Percentiles rank a stretch among this genome's conserved stretches.
Evolutionary conservation across 257 asterid species (phyloP).

Genomic region (Mitragyna speciosa): DNA sequence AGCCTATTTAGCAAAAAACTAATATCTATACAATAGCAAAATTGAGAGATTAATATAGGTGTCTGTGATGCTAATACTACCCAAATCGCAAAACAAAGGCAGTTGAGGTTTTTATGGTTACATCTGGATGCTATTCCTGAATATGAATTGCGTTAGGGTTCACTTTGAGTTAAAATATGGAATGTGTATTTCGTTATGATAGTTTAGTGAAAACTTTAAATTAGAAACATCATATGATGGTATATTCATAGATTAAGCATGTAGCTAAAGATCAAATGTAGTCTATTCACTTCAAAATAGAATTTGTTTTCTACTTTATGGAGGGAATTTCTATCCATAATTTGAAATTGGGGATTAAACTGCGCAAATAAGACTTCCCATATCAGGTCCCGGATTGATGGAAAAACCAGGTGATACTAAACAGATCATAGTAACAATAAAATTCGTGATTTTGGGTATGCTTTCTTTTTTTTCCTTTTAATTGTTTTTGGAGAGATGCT

Average conservation of each 20-base stretch:
- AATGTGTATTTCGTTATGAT: conserved; percentile 24
- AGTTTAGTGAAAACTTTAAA: not conserved
- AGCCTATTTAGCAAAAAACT: no score
- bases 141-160: conserved; percentile 36
- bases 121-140: conserved; percentile 20
- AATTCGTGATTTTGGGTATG: not conserved
- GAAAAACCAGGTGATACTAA: not conserved
- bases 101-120: conserved; percentile 38
- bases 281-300: not conserved
- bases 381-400: conserved; percentile 2
- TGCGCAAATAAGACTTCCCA: conserved; percentile 3
- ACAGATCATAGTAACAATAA: not conserved
- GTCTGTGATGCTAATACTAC: no score
- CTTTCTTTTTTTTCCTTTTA: no score
- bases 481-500: no score
- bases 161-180: conserved; percentile 12
- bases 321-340: not conserved
- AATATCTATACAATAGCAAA: no score
- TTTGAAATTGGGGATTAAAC: not conserved
- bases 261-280: not conserved
- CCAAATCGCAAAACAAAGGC: conserved; percentile 26
- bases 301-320: no score
- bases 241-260: not conserved
- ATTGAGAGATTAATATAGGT: no score
- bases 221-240: not conserved